Base-by-base conservation (phyloP, 495 filamentous ascomycete species). In the Astrocystis sublimbata region DNA sequence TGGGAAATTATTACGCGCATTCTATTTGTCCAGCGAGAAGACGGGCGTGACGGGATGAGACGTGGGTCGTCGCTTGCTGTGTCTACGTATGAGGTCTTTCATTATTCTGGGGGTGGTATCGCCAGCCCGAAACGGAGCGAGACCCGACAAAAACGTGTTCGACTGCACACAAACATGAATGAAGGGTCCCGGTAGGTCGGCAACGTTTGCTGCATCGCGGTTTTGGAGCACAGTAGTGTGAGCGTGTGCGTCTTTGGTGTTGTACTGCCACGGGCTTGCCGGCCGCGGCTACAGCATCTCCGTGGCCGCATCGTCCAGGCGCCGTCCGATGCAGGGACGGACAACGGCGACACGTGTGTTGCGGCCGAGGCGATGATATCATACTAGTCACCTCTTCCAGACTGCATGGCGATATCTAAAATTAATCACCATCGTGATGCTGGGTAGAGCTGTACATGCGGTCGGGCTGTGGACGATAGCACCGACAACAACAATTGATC, bases 261-360 rank as follows among this genome's bases (percentile, higher is more conserved):
- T n/a, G n/a, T 13, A 49, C 46, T 30, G 31, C 9, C 40, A 60
- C 57, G 57, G 46, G 43, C 43, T 60, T 36, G 57, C 42, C 57
- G 56, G 54, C n/a, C 54, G 54, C 40, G 4, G 54, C 13, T 31
- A 43, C n/a, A n/a, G n/a, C n/a, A n/a, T n/a, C n/a, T n/a, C n/a
- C n/a, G n/a, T n/a, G n/a, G n/a, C n/a, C n/a, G 35, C 19, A 33
- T 31, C 21, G 8, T 42, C 4, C 35, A 23, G 12, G 1, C 4
- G 21, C 17, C 13, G 17, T 21, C 43, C 19, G 52, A 43, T 52
- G 49, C 46, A 5, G 12, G 6, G 4, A 31, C n/a, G n/a, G 31
- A 17, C 41, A 43, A 21, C 6, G n/a, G 7, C 6, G 17, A 21
- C 23, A 35, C 15, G 28, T 30, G 47, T 33, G 10, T 33, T 21